A percentile compares a stretch with the other conserved stretches of the same genome.
Conservation (phyloP, 495 filamentous ascomycete species). For the Chaetomium fimeti region DNA sequence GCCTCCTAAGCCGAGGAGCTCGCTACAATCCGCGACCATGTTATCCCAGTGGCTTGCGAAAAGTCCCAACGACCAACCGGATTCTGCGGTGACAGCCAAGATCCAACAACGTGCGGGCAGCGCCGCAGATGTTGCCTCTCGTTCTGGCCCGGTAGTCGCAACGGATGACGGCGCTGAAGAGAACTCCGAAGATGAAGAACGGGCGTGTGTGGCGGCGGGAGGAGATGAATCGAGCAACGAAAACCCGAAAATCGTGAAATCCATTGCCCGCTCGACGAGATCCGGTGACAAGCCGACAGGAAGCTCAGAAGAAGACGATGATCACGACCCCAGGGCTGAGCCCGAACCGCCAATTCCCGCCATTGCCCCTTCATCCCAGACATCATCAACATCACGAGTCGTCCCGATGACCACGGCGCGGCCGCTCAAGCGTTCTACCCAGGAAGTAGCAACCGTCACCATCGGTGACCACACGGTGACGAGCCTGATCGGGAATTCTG, state of each 20-base stretch:
- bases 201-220: not conserved
- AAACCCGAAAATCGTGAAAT: no score
- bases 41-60: slow-evolving; percentile 30
- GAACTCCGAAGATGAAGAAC: not conserved
- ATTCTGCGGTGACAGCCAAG: not conserved
- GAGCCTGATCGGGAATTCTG: slow-evolving; percentile 46
- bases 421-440: slow-evolving; percentile 56
- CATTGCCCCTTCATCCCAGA: slow-evolving; percentile 43
- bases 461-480: slow-evolving; percentile 77
- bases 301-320: not conserved
- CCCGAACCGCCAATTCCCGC: slow-evolving; percentile 37
- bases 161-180: no score
- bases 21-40: slow-evolving; percentile 11
- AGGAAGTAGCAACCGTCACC: slow-evolving; percentile 84
- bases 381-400: slow-evolving; percentile 28
- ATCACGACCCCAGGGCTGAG: slow-evolving; percentile 14
- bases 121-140: not conserved
- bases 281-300: not conserved
- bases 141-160: not conserved
- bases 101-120: not conserved
- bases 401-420: slow-evolving; percentile 25
- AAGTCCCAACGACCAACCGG: slow-evolving; percentile 10
- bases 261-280: not conserved
- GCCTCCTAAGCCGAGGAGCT: not conserved
- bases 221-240: not conserved